A percentile compares a stretch with the other conserved stretches of the same genome.
These are phyloP conservation scores for Fraxinus velutina DNA, from an alignment of 305 asterid species.

Conservation along the genomic window DNA sequence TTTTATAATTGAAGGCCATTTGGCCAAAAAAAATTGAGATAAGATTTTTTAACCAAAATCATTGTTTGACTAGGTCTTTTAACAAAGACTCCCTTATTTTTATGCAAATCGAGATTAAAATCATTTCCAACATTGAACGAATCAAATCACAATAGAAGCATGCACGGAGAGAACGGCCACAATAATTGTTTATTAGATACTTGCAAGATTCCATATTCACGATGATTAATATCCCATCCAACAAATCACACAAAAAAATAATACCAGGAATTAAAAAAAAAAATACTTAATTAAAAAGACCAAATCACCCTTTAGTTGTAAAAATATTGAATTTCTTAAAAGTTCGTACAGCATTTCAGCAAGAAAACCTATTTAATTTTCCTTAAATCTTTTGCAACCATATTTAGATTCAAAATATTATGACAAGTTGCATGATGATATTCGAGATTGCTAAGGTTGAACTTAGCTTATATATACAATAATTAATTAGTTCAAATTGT, in stretches of 20 bases:
- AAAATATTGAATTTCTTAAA: neutral
- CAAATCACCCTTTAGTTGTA: conserved; percentile 1
- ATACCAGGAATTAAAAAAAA: neutral
- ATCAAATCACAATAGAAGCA: neutral
- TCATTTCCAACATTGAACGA: neutral
- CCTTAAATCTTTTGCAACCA: neutral
- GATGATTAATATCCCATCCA: conserved; percentile 7
- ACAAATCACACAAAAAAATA: neutral
- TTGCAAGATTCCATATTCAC: conserved; percentile 20
- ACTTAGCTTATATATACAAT: neutral
- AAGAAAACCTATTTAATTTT: neutral
- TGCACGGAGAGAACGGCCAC: neutral
- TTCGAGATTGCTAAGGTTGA: neutral
- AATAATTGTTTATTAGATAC: conserved; percentile 20
- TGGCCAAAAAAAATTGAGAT: no score
- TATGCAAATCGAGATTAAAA: neutral
- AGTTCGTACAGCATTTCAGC: neutral
- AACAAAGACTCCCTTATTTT: no score
- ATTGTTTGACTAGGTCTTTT: no score
- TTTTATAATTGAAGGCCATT: no score
- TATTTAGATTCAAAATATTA: neutral
- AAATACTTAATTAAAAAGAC: neutral
- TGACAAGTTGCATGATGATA: neutral
- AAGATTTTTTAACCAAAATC: no score
- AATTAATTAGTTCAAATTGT: neutral